Base-by-base conservation (phyloP, 2,329 filamentous ascomycete genomes). In the Neopestalotiopsis sp. region DNA sequence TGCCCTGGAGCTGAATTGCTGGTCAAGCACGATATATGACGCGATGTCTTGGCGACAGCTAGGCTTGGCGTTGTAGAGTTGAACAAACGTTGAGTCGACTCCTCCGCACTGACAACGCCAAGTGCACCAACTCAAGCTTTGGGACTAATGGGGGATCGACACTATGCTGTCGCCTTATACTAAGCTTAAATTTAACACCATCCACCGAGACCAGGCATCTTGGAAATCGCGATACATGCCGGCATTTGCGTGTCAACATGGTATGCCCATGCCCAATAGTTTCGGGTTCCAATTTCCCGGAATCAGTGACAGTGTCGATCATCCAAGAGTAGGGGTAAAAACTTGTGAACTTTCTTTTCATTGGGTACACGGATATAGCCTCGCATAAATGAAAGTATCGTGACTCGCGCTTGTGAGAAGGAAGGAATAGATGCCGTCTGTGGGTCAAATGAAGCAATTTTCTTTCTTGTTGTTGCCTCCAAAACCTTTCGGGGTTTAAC, bases 1-100 rank as follows among this genome's bases (percentile, higher is more conserved):
- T 13, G 59, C 12, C 14, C 40, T 14, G 6, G 10, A 30, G 13
- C 34, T 62, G 17, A 62, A 62, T 40, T 14, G n/a, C 14, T 34
- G 9, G 45, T 53, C 32, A 10, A 62, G 59, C 59, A 62, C 59
- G 59, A 62, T 62, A 62, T 62, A 62, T 62, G 28, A 30, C 59
- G 59, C 34, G 30, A 62, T 62, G 32, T 12, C 59, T 62, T 62
- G 59, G 59, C 59, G 17, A 34, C 9, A n/a, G 57, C 9, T 13
- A 20, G 32, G 6, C 28, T 20, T 30, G 28, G 9, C 6, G 4
- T 7, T 40, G 30, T 32, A 14, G 34, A n/a, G 34, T 34, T 17
- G 17, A 30, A 62, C 17, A 62, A 14, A 30, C 17, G 32, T 13
- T 13, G 14, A 34, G 28, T 38, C 17, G 4, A 12, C 5, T 14